Evolutionary conservation across 768 basidiomycete species (phyloP), one percentile per base, ranked within the genome.

Genomic region (Rhodotorula paludigena): DNA sequence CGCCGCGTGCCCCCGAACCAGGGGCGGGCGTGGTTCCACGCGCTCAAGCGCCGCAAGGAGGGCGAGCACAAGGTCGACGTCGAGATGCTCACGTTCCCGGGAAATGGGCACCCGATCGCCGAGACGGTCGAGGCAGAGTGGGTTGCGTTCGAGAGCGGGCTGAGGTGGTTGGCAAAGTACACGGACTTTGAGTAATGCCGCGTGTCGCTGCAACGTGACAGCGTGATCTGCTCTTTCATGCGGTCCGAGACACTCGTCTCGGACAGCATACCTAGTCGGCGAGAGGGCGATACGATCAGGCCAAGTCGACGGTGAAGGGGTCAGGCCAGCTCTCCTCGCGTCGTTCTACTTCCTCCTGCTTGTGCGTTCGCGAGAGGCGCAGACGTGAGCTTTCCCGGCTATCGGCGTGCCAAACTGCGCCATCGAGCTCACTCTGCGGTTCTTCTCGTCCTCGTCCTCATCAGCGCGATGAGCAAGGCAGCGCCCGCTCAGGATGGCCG

Each of bases 1-100:
- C 77, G 82, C 49, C 79, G 88, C 0, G 87, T 87, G 9, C 82
- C 85, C 9, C 83, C 86, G 0, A 81, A 82, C 10, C 87, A 89
- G 57, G 84, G 84, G 0, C 80, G 81, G 61, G 82, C 81, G 12
- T 87, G 84, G 74, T 89, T 86, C 67, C 86, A 89, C 77, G 84
- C 83, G 9, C 75, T 89, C 61, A 87, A 84, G 74, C 83, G 80
- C 12, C 59, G 64, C 20, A 21, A 7, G 0, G 76, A 69, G 16
- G 73, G 77, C 59, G 76, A 79, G 16, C 52, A 80, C 87, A 74
- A 69, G 20, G 75, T 78, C 62, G 77, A 79, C 10, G 83, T 86
- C 23, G 84, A 86, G 55, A 81, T 87, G 82, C 77, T 87, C 42
- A 75, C 81, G 55, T 88, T 87, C 69, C 82, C 83, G 30, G 83